Conservation (phyloP, 805 yeast species). For the Metschnikowia vanudenii region DNA sequence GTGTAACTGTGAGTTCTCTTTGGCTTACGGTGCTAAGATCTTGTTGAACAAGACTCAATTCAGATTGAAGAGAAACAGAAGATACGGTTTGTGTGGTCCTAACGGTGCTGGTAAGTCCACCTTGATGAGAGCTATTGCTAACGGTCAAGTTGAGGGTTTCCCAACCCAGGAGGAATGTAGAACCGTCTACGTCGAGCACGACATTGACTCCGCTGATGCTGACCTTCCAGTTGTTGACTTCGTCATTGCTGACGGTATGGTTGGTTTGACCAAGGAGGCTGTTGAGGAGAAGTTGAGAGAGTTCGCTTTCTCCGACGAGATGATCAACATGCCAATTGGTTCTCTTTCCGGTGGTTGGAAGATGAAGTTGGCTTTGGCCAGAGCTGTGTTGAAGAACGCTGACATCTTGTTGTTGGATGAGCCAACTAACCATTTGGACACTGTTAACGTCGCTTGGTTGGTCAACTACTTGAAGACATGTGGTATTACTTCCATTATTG, state of each 20-base stretch:
- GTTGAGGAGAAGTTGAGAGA: slow-evolving; percentile 76
- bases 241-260: slow-evolving; percentile 80
- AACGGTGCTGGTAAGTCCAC: slow-evolving; percentile 55
- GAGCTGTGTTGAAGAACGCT: slow-evolving; percentile 98
- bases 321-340: slow-evolving; percentile 91
- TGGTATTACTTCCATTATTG: slow-evolving; percentile 97
- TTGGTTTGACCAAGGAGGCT: slow-evolving; percentile 66
- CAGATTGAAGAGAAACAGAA: slow-evolving; percentile 97
- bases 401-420: slow-evolving; percentile 97
- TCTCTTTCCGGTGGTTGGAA: slow-evolving; percentile 99
- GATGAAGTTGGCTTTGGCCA: slow-evolving; percentile 99
- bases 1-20: slow-evolving; percentile 99
- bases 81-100: slow-evolving; percentile 91
- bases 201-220: slow-evolving; percentile 97
- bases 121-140: slow-evolving; percentile 93
- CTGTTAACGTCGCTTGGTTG: slow-evolving; percentile 99
- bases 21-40: slow-evolving; percentile 99
- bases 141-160: slow-evolving; percentile 99
- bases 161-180: slow-evolving; percentile 98
- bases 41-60: slow-evolving; percentile 98
- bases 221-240: slow-evolving; percentile 92
- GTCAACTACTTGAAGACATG: slow-evolving; percentile 98
- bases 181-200: slow-evolving; percentile 99
- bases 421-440: slow-evolving; percentile 99
- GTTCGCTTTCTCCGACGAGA: slow-evolving; percentile 91